Conservation (phyloP, 345 rosid species). For the Salix caprea region DNA sequence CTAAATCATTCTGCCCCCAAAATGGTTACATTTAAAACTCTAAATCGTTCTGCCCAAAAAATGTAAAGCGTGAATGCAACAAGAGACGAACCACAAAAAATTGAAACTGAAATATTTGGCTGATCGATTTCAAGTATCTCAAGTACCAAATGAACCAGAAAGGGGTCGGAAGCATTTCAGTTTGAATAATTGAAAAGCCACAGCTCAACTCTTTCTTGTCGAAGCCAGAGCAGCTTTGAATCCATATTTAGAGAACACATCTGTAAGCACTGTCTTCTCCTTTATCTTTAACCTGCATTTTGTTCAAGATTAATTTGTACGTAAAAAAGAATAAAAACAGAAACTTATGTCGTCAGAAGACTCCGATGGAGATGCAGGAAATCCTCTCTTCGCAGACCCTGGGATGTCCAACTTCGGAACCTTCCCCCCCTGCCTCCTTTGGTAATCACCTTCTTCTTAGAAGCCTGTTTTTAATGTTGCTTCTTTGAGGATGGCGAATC, state of each 20-base stretch:
- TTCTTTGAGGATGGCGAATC: constrained; percentile 16
- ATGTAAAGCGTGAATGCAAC: not conserved
- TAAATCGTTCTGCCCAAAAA: not conserved
- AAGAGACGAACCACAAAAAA: not conserved
- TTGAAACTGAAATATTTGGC: not conserved
- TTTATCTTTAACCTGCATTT: constrained; percentile 61
- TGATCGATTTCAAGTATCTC: not conserved
- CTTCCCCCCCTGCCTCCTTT: constrained; percentile 34
- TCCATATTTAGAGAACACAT: constrained; percentile 68
- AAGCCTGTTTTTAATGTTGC: constrained; percentile 18
- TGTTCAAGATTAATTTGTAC: not conserved
- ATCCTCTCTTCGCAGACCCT: constrained; percentile 63
- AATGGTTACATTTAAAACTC: not conserved
- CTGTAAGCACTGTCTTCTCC: constrained; percentile 70
- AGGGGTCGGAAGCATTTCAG: not conserved
- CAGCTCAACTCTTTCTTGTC: constrained; percentile 26
- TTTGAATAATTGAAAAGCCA: not conserved
- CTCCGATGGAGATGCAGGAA: not conserved
- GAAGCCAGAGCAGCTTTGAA: constrained; percentile 36
- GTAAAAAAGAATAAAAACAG: not conserved
- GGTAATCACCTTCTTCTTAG: constrained; percentile 29
- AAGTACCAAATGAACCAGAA: not conserved
- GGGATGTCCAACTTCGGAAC: constrained; percentile 38
- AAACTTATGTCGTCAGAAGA: not conserved
- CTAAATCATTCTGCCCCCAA: too few relatives aligned